Conservation (phyloP, 441 rosid genomes). For the Mallotus repandus region DNA sequence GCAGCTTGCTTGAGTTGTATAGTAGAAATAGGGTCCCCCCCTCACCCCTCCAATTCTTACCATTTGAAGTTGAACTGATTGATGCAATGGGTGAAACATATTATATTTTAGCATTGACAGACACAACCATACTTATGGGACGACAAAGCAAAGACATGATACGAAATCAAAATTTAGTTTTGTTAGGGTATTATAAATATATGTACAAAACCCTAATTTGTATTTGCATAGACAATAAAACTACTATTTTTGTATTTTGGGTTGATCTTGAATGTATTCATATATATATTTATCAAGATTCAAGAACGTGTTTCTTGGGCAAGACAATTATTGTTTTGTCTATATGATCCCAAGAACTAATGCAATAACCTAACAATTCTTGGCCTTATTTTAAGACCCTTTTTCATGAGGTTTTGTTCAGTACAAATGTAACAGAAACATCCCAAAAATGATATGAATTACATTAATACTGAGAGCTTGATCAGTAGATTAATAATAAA, state of each 20-base stretch:
- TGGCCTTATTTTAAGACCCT: constrained; percentile 2
- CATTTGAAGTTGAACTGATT: constrained; percentile 24
- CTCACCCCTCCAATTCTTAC: constrained; percentile 6
- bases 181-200: constrained; percentile 15
- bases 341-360: background rate
- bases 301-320: constrained; percentile 20
- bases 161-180: constrained; percentile 27
- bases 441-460: background rate
- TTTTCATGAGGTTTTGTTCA: constrained; percentile 6
- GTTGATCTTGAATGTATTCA: background rate
- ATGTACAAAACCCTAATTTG: constrained; percentile 14
- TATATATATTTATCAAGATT: background rate
- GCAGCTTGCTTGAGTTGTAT: background rate
- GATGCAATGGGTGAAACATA: constrained; percentile 25
- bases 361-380: background rate
- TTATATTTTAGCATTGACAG: constrained; percentile 10
- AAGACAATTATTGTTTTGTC: constrained; percentile 34
- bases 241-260: constrained; percentile 18
- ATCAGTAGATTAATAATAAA: background rate
- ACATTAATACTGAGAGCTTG: background rate
- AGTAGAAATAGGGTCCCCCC: constrained; percentile 14
- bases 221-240: background rate
- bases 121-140: constrained; percentile 23
- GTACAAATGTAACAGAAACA: constrained; percentile 1
- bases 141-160: constrained; percentile 39